A percentile compares a stretch with the other conserved stretches of the same genome.
phyloP scores from a whole-genome alignment of 2,329 filamentous ascomycete species.

The Thielaviopsis ethacetica region DNA sequence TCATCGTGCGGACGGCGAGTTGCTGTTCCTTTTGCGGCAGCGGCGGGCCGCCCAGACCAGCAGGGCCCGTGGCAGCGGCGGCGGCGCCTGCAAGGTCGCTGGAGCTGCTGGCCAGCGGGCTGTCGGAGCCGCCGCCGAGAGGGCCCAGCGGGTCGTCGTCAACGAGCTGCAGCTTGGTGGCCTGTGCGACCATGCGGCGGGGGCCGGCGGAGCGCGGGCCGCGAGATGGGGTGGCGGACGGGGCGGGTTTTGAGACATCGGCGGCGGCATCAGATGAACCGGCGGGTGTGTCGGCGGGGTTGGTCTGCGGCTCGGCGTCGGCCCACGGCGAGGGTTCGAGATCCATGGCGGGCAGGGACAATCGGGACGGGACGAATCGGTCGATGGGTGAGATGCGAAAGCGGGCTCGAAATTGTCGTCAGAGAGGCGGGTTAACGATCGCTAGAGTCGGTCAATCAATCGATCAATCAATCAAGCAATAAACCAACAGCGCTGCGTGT shows the following conservation, averaged over 20 bases:
- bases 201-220: constrained; percentile 19
- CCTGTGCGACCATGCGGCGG: constrained; percentile 54
- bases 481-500: background rate
- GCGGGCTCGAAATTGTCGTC: background rate
- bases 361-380: background rate
- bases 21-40: constrained; percentile 55
- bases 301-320: constrained; percentile 24
- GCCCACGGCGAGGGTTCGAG: constrained; percentile 39
- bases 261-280: constrained; percentile 14
- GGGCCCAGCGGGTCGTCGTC: constrained; percentile 58
- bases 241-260: constrained; percentile 16
- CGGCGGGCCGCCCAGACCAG: constrained; percentile 38
- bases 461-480: background rate
- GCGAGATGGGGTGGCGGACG: constrained; percentile 16
- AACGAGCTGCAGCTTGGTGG: constrained; percentile 62
- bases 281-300: constrained; percentile 19
- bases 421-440: background rate
- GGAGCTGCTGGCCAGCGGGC: constrained; percentile 36
- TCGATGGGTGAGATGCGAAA: background rate
- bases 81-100: constrained; percentile 17
- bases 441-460: background rate
- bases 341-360: constrained; percentile 25
- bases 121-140: constrained; percentile 30
- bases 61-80: constrained; percentile 32
- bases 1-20: constrained; percentile 41